Base-by-base conservation (phyloP, 345 rosid genomes). In the Reutealis trisperma region DNA sequence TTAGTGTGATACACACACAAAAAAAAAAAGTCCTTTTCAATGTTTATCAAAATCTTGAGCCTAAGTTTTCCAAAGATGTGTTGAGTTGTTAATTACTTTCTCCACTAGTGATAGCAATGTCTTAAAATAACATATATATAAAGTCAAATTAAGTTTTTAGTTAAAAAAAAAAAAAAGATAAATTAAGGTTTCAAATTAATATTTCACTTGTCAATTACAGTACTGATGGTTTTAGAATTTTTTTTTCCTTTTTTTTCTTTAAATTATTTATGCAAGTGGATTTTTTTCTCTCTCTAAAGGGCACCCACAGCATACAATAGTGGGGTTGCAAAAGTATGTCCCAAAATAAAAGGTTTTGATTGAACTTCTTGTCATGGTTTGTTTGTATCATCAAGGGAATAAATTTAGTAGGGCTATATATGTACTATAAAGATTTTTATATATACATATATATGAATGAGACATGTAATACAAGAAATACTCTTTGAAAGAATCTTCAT, bases 271-370 rank as follows among this genome's bases (percentile, higher is more conserved):
- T 19, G 55, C 19, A 44, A 67, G 19, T 42, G 71, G 30, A 42
- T 66, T 44, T 25, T 25, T 21, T 44, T 42, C 27, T 44, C 71
- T 1, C 2, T 15, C 34, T 19, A 14, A 41, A 65, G 25, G 44
- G 30, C 13, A 22, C 30, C 57, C 71, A n/a, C 57, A 51, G 14
- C 57, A 68, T 44, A 4, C 19, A 47, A 45, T 68, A 24, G 71
- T 45, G 37, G 71, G 37, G 71, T 45, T 68, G 57, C 32, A 68
- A 68, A 41, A 41, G 25, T 6, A 67, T 67, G 71, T 49, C 34
- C 57, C 32, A 45, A 67, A 67, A 45, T n/a, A 12, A 68, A 68
- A 68, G 57, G 54, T 25, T 15, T 68, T 68, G 71, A 68, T 68
- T 68, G 71, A 68, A 68, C 34, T 68, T 45, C 55, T 67, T 67